Conservation (phyloP, 164 flowering plant species). For the Warburgia ugandensis region DNA sequence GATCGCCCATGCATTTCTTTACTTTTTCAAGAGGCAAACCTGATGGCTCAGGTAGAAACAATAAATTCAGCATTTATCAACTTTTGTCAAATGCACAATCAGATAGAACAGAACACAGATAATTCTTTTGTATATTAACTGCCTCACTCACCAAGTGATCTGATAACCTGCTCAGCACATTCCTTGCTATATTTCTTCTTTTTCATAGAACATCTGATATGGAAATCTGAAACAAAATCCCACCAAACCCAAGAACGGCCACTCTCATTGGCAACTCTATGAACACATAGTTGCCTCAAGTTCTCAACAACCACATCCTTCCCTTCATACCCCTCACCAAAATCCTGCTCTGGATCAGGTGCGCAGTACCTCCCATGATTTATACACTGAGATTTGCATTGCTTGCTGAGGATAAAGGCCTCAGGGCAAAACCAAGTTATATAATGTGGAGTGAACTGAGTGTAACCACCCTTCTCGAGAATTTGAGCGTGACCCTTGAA, state of each 20-base stretch:
- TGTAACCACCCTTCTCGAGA: constrained; percentile 69
- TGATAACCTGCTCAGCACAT: constrained; percentile 76
- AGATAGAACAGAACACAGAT: not conserved
- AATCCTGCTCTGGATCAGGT: constrained; percentile 88
- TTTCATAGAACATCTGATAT: constrained; percentile 89
- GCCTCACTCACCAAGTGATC: constrained; percentile 52
- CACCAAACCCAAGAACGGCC: constrained; percentile 89
- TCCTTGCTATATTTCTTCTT: constrained; percentile 58
- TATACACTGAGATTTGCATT: constrained; percentile 90
- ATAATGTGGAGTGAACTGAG: constrained; percentile 82
- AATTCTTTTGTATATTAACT: not conserved
- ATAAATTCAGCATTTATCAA: not conserved
- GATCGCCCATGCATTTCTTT: constrained; percentile 76
- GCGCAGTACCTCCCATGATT: constrained; percentile 89
- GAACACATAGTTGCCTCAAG: constrained; percentile 83
- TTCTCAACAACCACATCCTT: constrained; percentile 86
- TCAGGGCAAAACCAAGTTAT: constrained; percentile 91
- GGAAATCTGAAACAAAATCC: constrained; percentile 92
- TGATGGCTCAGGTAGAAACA: constrained; percentile 16
- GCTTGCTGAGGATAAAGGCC: constrained; percentile 50
- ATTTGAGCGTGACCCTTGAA: constrained; percentile 91
- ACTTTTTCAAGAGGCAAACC: constrained; percentile 67
- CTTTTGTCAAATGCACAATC: not conserved
- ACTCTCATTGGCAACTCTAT: constrained; percentile 69
- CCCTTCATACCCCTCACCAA: constrained; percentile 70